phyloP scores from a whole-genome alignment of 2,329 filamentous ascomycete species.

The Simplicillium sp. region DNA sequence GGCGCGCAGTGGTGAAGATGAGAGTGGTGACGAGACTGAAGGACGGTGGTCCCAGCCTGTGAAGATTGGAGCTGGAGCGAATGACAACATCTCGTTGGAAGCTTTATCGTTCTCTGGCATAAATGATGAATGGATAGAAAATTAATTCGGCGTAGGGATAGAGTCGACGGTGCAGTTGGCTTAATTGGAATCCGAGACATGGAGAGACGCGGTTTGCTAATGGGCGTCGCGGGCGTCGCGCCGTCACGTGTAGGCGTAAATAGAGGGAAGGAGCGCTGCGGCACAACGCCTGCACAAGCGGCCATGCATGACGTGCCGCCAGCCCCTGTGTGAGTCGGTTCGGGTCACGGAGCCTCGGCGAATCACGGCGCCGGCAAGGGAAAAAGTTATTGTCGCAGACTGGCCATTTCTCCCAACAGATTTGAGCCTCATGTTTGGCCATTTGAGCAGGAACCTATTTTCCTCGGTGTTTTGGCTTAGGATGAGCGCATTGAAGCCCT shows the following conservation, averaged over 20 bases:
- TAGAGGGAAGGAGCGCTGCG: not conserved
- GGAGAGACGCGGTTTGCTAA: slow-evolving; percentile 11
- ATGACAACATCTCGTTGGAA: slow-evolving; percentile 28
- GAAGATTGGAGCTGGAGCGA: slow-evolving; percentile 29
- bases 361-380: slow-evolving; percentile 9
- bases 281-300: not conserved
- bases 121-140: slow-evolving; percentile 17
- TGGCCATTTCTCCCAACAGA: not conserved
- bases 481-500: too few relatives aligned
- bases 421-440: not conserved
- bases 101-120: slow-evolving; percentile 18
- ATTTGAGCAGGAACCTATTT: too few relatives aligned
- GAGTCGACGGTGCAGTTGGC: not conserved
- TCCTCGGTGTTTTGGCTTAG: too few relatives aligned
- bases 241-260: slow-evolving; percentile 17
- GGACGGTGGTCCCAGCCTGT: slow-evolving; percentile 37
- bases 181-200: not conserved
- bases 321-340: too few relatives aligned
- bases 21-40: slow-evolving; percentile 43
- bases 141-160: not conserved
- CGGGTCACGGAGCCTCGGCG: slow-evolving; percentile 6
- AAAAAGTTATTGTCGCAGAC: slow-evolving; percentile 5
- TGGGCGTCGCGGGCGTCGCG: slow-evolving; percentile 16
- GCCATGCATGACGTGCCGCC: too few relatives aligned
- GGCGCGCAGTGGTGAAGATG: slow-evolving; percentile 49